These are phyloP conservation scores for Xylaria sp. DNA, from an alignment of 2,329 filamentous ascomycete species.

Conservation along the genomic window DNA sequence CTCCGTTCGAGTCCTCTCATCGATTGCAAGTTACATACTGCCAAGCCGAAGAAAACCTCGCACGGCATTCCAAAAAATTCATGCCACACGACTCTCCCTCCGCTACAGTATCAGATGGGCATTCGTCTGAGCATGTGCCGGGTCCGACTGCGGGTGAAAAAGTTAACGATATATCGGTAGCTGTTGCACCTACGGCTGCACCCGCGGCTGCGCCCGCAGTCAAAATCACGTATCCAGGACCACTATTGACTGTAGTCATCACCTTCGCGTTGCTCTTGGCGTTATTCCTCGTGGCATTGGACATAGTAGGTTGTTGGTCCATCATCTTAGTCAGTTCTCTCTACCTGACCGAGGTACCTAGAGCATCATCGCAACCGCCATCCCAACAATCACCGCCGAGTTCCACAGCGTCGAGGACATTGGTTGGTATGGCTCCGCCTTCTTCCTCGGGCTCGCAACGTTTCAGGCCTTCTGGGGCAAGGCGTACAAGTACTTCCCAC, in stretches of 20 bases:
- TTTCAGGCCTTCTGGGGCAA: constrained; percentile 42
- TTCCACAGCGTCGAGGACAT: constrained; percentile 47
- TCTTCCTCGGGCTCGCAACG: constrained; percentile 39
- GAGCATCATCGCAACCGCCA: constrained; percentile 42
- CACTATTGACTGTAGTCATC: not conserved
- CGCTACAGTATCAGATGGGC: no score
- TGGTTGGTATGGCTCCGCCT: constrained; percentile 50
- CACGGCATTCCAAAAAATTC: no score
- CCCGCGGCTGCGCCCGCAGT: no score
- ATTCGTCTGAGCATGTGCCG: no score
- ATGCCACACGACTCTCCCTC: no score
- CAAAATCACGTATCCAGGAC: not conserved
- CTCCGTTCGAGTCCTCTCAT: no score
- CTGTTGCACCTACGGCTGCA: no score
- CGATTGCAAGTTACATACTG: no score
- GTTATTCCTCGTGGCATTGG: not conserved
- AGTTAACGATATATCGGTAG: no score
- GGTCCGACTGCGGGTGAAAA: no score
- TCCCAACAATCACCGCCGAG: constrained; percentile 42
- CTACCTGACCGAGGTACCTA: not conserved
- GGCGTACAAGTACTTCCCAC: constrained; percentile 45
- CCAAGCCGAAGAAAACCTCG: no score
- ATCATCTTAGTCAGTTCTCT: not conserved
- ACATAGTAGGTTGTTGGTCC: not conserved
- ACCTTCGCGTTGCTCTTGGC: not conserved